Percentiles rank a stretch among this genome's conserved stretches.
Evolutionary conservation across 176 grass and related monocot species (phyloP).

Genomic region (Phragmites australis): DNA sequence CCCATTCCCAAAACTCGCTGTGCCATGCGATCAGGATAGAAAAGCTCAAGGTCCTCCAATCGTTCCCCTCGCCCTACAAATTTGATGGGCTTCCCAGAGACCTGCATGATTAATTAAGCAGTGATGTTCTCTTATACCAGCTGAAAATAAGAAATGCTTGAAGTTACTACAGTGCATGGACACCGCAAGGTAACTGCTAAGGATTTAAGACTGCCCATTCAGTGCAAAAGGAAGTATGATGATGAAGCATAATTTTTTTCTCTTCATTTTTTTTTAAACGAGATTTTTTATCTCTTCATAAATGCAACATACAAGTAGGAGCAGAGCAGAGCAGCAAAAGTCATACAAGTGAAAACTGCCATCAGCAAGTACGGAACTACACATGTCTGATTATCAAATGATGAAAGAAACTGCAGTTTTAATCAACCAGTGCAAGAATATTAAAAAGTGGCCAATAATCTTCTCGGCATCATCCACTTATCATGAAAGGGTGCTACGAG

Average conservation of each 20-base stretch:
- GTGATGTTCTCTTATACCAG: not conserved
- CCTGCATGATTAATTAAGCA: conserved; percentile 49
- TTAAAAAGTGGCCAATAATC: not conserved
- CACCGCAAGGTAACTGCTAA: not conserved
- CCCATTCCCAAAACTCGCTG: conserved; percentile 91
- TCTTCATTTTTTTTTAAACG: too few species aligned
- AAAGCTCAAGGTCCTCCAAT: conserved; percentile 87
- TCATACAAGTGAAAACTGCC: not conserved
- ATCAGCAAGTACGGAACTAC: conserved; percentile 9
- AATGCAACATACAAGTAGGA: not conserved
- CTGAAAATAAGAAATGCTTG: not conserved
- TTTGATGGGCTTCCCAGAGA: conserved; percentile 96
- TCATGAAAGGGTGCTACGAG: not conserved
- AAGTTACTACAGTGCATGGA: not conserved
- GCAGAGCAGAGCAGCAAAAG: not conserved
- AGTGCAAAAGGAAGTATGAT: not conserved
- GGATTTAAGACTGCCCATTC: not conserved
- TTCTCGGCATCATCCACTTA: not conserved
- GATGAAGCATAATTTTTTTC: not conserved
- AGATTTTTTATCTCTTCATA: not conserved
- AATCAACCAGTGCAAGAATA: not conserved
- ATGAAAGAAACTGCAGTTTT: not conserved
- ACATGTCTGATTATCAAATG: not conserved
- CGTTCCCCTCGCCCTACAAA: conserved; percentile 81
- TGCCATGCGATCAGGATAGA: conserved; percentile 97